Conservation (phyloP, 2,329 filamentous ascomycete genomes). For the Thermothelomyces thermophilus region DNA sequence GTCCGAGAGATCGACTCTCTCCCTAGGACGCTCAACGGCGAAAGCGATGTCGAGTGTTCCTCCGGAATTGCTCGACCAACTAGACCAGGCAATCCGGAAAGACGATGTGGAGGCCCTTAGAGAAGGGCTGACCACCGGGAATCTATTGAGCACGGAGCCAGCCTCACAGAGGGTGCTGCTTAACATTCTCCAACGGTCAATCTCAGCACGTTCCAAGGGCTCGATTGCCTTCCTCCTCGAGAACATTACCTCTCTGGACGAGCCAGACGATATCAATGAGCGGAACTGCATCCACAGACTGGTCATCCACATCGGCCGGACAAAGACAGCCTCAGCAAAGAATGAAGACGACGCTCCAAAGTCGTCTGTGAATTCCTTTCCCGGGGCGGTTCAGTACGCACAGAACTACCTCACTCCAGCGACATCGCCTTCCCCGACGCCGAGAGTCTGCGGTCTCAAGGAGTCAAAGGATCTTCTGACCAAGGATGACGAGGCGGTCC, state of each 20-base stretch:
- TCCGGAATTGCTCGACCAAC: slow-evolving; percentile 57
- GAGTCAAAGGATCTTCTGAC: slow-evolving; percentile 58
- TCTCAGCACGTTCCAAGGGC: slow-evolving; percentile 60
- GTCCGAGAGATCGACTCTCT: slow-evolving; percentile 68
- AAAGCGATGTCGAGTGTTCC: slow-evolving; percentile 70
- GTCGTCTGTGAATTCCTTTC: slow-evolving; percentile 44
- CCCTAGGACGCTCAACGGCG: slow-evolving; percentile 69
- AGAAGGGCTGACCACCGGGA: slow-evolving; percentile 51
- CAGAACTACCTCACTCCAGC: slow-evolving; percentile 76
- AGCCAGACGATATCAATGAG: slow-evolving; percentile 86
- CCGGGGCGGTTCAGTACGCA: slow-evolving; percentile 47
- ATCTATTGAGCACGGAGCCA: slow-evolving; percentile 45
- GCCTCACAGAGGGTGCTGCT: slow-evolving; percentile 63
- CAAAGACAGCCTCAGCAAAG: slow-evolving; percentile 42
- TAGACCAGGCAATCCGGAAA: slow-evolving; percentile 65
- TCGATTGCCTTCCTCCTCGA: slow-evolving; percentile 67
- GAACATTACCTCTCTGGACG: slow-evolving; percentile 66
- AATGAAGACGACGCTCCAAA: slow-evolving; percentile 47
- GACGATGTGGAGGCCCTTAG: slow-evolving; percentile 57
- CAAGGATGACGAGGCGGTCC: slow-evolving; percentile 68
- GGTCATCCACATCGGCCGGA: slow-evolving; percentile 83
- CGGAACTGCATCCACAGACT: slow-evolving; percentile 90
- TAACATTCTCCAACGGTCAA: slow-evolving; percentile 71
- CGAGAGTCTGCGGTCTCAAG: slow-evolving; percentile 55
- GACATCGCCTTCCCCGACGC: slow-evolving; percentile 56